phyloP scores from a whole-genome alignment of 2,329 filamentous ascomycete genomes.

The Aureobasidium zeae region DNA sequence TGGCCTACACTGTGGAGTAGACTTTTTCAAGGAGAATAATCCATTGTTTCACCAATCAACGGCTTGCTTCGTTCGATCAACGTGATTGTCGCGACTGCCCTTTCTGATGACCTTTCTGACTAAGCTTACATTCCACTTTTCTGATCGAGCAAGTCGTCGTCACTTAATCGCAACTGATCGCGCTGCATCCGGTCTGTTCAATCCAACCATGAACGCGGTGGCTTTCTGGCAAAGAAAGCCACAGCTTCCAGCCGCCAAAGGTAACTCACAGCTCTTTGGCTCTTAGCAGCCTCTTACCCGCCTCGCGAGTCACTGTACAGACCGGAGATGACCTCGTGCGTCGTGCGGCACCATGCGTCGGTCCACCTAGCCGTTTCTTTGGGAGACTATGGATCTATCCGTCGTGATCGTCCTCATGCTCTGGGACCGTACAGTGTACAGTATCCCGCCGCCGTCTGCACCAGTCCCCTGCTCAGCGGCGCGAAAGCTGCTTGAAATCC shows the following conservation, averaged over 20 bases:
- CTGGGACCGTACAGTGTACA: background rate
- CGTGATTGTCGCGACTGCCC: slow-evolving; percentile 8
- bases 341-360: slow-evolving; percentile 14
- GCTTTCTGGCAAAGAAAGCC: slow-evolving; percentile 8
- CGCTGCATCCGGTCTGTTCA: background rate
- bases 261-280: slow-evolving; percentile 4
- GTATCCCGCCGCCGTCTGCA: slow-evolving; percentile 9
- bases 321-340: slow-evolving; percentile 14
- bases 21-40: slow-evolving; percentile 12
- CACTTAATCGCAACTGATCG: background rate
- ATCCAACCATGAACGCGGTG: slow-evolving; percentile 5
- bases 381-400: slow-evolving; percentile 16
- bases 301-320: slow-evolving; percentile 6
- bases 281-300: slow-evolving; percentile 8
- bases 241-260: background rate
- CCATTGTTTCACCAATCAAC: slow-evolving; percentile 15
- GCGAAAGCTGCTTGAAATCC: background rate
- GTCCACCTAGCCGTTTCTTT: slow-evolving; percentile 8
- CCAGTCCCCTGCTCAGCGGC: slow-evolving; percentile 10
- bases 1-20: too few relatives aligned
- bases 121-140: slow-evolving; percentile 11
- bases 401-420: slow-evolving; percentile 12
- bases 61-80: slow-evolving; percentile 5
- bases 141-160: background rate
- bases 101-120: background rate